Evolutionary conservation across 2,329 filamentous ascomycete species (phyloP).

Genomic region (Neofusicoccum cordaticola): DNA sequence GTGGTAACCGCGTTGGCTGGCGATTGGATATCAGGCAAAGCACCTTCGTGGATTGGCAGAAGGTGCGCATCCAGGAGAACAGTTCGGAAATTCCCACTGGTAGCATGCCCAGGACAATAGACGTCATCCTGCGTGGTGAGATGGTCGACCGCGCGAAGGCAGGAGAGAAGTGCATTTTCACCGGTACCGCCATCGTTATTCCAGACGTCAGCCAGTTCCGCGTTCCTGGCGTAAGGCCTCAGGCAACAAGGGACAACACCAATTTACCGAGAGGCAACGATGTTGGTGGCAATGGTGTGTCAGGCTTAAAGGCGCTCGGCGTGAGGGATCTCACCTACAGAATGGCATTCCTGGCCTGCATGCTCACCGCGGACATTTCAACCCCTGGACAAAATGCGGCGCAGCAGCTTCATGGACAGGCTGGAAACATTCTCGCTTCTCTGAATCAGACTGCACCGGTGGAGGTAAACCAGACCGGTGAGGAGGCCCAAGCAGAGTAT

Average conservation of each 20-base stretch:
- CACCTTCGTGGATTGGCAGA: slow-evolving; percentile 99
- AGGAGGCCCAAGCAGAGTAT: slow-evolving; percentile 83
- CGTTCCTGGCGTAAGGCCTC: slow-evolving; percentile 78
- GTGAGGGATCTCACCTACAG: slow-evolving; percentile 94
- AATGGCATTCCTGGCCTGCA: slow-evolving; percentile 93
- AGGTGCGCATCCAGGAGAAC: slow-evolving; percentile 96
- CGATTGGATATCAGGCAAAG: slow-evolving; percentile 94
- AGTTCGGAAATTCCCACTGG: slow-evolving; percentile 97
- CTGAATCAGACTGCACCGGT: slow-evolving; percentile 69
- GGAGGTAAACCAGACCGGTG: slow-evolving; percentile 63
- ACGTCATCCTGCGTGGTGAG: slow-evolving; percentile 92
- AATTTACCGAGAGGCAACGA: slow-evolving; percentile 72
- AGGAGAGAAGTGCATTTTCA: slow-evolving; percentile 97
- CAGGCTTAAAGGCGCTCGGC: slow-evolving; percentile 85
- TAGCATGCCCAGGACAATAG: slow-evolving; percentile 97
- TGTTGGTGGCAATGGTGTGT: slow-evolving; percentile 78
- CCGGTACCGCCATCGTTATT: slow-evolving; percentile 91
- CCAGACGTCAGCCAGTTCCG: slow-evolving; percentile 94
- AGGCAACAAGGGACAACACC: slow-evolving; percentile 78
- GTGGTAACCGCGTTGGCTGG: slow-evolving; percentile 90
- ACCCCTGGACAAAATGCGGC: slow-evolving; percentile 72
- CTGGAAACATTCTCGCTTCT: slow-evolving; percentile 79
- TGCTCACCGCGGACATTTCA: slow-evolving; percentile 86
- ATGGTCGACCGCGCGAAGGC: slow-evolving; percentile 97
- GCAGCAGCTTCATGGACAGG: slow-evolving; percentile 67